These are phyloP conservation scores for Dactylorhiza incarnata DNA, from an alignment of 106 monocot genomes.

Conservation along the genomic window DNA sequence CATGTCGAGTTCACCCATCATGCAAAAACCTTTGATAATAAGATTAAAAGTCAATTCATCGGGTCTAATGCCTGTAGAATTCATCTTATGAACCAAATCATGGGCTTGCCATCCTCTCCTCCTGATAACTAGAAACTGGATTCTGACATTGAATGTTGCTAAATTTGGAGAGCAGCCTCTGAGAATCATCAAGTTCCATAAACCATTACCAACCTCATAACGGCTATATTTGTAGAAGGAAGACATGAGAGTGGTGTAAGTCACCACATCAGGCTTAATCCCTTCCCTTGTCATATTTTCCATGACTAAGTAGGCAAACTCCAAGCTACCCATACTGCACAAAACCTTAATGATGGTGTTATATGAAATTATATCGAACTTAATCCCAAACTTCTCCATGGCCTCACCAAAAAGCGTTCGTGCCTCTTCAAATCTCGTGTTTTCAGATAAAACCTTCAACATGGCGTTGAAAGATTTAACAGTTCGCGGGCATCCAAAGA, in stretches of 20 bases:
- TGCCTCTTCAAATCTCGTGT: slow-evolving; percentile 30
- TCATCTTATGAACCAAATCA: slow-evolving; percentile 56
- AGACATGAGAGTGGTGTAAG: slow-evolving; percentile 78
- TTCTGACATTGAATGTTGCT: slow-evolving; percentile 84
- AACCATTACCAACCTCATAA: slow-evolving; percentile 71
- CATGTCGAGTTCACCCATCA: slow-evolving; percentile 66
- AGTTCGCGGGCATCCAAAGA: slow-evolving; percentile 56
- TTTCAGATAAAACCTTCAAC: slow-evolving; percentile 52
- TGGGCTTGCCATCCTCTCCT: slow-evolving; percentile 69
- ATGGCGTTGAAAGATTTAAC: slow-evolving; percentile 90
- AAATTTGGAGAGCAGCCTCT: slow-evolving; percentile 67
- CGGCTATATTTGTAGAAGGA: slow-evolving; percentile 62
- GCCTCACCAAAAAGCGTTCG: slow-evolving; percentile 25
- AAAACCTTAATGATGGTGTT: slow-evolving; percentile 64
- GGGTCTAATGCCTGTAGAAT: slow-evolving; percentile 37
- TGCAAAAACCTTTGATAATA: slow-evolving; percentile 81
- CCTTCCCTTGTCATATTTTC: slow-evolving; percentile 57
- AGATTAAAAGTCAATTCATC: slow-evolving; percentile 88
- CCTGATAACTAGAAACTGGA: slow-evolving; percentile 69
- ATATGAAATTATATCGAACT: slow-evolving; percentile 68
- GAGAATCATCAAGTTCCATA: slow-evolving; percentile 91
- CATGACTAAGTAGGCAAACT: slow-evolving; percentile 62
- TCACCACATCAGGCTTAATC: slow-evolving; percentile 68
- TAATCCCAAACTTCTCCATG: slow-evolving; percentile 40
- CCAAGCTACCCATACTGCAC: slow-evolving; percentile 48